Conservation (phyloP, 2,329 filamentous ascomycete species). For the Endocalyx cinctus region DNA sequence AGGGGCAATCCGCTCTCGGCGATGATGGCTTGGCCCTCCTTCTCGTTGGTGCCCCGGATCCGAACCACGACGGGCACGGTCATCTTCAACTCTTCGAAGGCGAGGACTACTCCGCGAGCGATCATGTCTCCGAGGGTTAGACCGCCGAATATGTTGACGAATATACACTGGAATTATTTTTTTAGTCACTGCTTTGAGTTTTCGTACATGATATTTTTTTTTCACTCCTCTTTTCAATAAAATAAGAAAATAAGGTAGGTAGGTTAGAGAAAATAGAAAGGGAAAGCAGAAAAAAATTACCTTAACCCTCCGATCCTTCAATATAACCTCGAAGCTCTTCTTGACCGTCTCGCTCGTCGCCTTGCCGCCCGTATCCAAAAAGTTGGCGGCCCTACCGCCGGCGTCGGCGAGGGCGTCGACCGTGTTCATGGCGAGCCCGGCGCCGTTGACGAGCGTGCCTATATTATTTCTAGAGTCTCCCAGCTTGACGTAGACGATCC, state of each 20-base stretch:
- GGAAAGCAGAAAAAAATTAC: slow-evolving; percentile 29
- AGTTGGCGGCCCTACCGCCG: slow-evolving; percentile 71
- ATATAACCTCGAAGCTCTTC: slow-evolving; percentile 68
- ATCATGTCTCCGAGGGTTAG: slow-evolving; percentile 78
- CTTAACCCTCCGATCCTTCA: slow-evolving; percentile 66
- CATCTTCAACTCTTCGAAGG: slow-evolving; percentile 64
- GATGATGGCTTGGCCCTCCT: slow-evolving; percentile 65
- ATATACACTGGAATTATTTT: slow-evolving; percentile 29
- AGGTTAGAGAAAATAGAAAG: background rate
- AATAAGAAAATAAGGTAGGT: too few species aligned
- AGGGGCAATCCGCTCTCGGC: slow-evolving; percentile 62
- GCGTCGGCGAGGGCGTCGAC: slow-evolving; percentile 70
- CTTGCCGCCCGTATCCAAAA: slow-evolving; percentile 86
- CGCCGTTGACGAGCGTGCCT: slow-evolving; percentile 83
- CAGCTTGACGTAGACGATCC: slow-evolving; percentile 73
- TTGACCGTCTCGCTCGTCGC: slow-evolving; percentile 79
- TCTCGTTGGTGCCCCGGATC: slow-evolving; percentile 70
- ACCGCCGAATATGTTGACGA: slow-evolving; percentile 54
- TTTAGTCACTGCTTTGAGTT: too few species aligned
- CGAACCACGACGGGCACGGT: slow-evolving; percentile 72
- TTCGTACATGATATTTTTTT: too few species aligned
- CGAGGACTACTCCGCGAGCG: slow-evolving; percentile 67
- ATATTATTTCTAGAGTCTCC: slow-evolving; percentile 52
- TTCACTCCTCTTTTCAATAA: too few species aligned
- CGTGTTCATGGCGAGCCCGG: slow-evolving; percentile 87